These are phyloP conservation scores for Prunus dulcis DNA, from an alignment of 306 rosid genomes.

Conservation along the genomic window DNA sequence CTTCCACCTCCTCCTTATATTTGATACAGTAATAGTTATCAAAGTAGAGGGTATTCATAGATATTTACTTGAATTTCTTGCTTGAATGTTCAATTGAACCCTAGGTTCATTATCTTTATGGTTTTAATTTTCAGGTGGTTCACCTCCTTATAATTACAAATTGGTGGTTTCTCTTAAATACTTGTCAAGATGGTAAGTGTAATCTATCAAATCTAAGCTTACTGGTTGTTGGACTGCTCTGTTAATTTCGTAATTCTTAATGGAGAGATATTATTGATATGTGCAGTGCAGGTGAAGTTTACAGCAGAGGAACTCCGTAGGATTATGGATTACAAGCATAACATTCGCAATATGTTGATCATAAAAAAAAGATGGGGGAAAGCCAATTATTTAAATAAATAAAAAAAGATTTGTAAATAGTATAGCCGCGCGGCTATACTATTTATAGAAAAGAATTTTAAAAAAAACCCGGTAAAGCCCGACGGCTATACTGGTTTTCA, in stretches of 20 bases:
- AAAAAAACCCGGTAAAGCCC: too few relatives aligned
- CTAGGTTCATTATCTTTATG: neutral
- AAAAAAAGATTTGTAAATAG: too few relatives aligned
- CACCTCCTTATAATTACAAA: neutral
- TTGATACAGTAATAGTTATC: neutral
- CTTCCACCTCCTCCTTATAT: too few relatives aligned
- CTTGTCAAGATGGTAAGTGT: conserved; percentile 62
- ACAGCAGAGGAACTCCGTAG: conserved; percentile 82
- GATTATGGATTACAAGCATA: conserved; percentile 76
- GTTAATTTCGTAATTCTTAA: conserved; percentile 1
- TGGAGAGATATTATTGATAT: neutral
- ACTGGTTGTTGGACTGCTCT: neutral
- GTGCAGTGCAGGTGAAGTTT: conserved; percentile 95
- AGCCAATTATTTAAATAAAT: too few relatives aligned
- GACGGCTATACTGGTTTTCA: fast-evolving
- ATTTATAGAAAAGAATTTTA: too few relatives aligned
- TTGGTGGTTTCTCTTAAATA: neutral
- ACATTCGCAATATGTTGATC: conserved; percentile 81
- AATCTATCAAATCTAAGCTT: too few relatives aligned
- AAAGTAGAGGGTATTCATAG: neutral
- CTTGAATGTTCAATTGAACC: neutral
- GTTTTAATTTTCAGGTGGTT: conserved; percentile 1
- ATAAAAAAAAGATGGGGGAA: too few relatives aligned
- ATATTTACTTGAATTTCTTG: too few relatives aligned
- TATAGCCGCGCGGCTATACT: too few relatives aligned